Percentiles rank a stretch among this genome's conserved stretches.
Conservation (phyloP, 805 yeast species). For the Candida yuanshanica region DNA sequence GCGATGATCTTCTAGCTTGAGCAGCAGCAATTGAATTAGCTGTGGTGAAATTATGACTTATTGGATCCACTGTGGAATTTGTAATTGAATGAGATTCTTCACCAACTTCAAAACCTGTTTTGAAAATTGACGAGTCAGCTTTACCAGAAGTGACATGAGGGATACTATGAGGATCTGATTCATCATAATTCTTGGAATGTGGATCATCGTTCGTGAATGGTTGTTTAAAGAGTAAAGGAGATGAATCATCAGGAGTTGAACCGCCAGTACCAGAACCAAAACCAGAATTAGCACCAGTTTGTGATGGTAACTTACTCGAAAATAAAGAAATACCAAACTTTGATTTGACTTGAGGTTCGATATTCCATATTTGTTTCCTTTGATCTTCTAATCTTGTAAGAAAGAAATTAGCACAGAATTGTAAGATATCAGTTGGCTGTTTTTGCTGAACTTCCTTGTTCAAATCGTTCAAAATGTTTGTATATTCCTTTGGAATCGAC, state of each 20-base stretch:
- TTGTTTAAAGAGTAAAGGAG: slow-evolving; percentile 24
- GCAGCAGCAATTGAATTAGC: slow-evolving; percentile 7
- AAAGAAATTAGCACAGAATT: slow-evolving; percentile 73
- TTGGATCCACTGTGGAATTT: slow-evolving; percentile 19
- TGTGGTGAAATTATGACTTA: neutral
- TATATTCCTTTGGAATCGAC: slow-evolving; percentile 33
- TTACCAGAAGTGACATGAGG: slow-evolving; percentile 7
- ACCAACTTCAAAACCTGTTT: slow-evolving; percentile 22
- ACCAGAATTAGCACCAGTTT: slow-evolving; percentile 20
- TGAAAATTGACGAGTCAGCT: slow-evolving; percentile 19
- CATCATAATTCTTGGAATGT: slow-evolving; percentile 38
- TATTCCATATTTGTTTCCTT: slow-evolving; percentile 46
- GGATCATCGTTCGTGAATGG: slow-evolving; percentile 64
- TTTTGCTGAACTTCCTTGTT: slow-evolving; percentile 48
- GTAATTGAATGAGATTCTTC: slow-evolving; percentile 12
- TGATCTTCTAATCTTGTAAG: slow-evolving; percentile 55
- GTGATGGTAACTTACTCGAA: slow-evolving; percentile 27
- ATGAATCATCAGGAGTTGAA: slow-evolving; percentile 3
- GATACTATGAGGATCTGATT: slow-evolving; percentile 18
- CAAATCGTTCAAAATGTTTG: slow-evolving; percentile 56
- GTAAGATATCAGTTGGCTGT: slow-evolving; percentile 64
- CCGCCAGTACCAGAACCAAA: neutral
- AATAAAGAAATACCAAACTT: slow-evolving; percentile 43
- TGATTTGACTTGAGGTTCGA: slow-evolving; percentile 41
- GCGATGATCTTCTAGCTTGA: slow-evolving; percentile 14